Percentiles rank a stretch among this genome's conserved stretches.
These are phyloP conservation scores for Aureobasidium sp. DNA, from an alignment of 2,329 filamentous ascomycete genomes.

Conservation along the genomic window DNA sequence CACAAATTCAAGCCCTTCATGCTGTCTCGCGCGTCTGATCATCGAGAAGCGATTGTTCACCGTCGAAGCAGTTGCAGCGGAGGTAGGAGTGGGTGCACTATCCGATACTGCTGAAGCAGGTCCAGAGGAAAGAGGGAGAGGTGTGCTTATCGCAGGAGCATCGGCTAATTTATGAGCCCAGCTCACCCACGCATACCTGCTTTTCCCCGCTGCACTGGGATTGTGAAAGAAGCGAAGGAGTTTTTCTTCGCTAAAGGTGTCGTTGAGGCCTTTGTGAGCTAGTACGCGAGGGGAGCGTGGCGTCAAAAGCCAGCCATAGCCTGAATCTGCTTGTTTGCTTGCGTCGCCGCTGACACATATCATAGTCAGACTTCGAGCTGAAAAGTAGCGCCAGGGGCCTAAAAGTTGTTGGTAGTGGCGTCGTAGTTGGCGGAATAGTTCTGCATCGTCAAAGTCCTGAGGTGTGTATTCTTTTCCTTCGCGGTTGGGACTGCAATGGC, in stretches of 20 bases:
- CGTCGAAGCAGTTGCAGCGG: not conserved
- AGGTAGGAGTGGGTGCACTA: not conserved
- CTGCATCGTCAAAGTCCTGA: constrained; percentile 37
- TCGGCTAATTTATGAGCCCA: constrained; percentile 44
- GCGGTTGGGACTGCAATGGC: constrained; percentile 18
- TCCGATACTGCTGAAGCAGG: not conserved
- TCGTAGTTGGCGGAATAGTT: constrained; percentile 35
- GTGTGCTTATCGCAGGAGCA: constrained; percentile 21
- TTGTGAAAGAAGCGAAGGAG: constrained; percentile 39
- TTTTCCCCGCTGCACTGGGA: constrained; percentile 39
- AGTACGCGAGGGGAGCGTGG: constrained; percentile 33
- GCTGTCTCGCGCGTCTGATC: constrained; percentile 27
- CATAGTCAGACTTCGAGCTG: constrained; percentile 34
- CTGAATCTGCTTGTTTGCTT: constrained; percentile 30
- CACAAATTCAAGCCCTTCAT: constrained; percentile 41
- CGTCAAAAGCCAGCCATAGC: constrained; percentile 32
- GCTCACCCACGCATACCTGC: constrained; percentile 47
- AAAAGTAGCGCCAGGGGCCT: constrained; percentile 32
- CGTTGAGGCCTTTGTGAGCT: constrained; percentile 33
- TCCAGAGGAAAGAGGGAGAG: not conserved
- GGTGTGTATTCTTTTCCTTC: constrained; percentile 29
- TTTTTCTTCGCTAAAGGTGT: constrained; percentile 44
- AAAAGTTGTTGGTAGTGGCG: constrained; percentile 31
- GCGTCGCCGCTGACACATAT: constrained; percentile 33
- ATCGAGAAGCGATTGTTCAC: constrained; percentile 16